Evolutionary conservation across 2,329 filamentous ascomycete species (phyloP).

Genomic region (Neurospora sp.): DNA sequence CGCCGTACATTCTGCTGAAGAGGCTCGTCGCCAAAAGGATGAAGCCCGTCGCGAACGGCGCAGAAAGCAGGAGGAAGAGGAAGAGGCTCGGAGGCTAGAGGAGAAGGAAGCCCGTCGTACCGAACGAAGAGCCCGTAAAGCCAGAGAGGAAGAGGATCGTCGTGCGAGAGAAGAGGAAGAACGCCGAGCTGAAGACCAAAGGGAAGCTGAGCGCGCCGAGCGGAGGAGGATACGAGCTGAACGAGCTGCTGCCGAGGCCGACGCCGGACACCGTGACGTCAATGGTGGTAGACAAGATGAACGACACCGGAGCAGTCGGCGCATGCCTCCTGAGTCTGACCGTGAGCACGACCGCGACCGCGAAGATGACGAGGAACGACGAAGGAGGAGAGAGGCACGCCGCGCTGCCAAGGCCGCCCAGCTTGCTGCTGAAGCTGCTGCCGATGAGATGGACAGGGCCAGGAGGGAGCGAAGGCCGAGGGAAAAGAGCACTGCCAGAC

Average conservation of each 20-base stretch:
- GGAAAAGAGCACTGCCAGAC: conserved; percentile 27
- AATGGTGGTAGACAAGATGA: conserved; percentile 32
- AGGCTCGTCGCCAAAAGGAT: conserved; percentile 46
- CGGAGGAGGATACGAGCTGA: conserved; percentile 40
- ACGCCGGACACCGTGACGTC: conserved; percentile 33
- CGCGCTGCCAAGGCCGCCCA: conserved; percentile 28
- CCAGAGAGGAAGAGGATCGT: conserved; percentile 39
- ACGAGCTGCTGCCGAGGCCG: conserved; percentile 34
- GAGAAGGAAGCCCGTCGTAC: conserved; percentile 50
- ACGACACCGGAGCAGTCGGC: conserved; percentile 36
- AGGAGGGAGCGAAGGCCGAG: conserved; percentile 20
- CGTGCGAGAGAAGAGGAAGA: conserved; percentile 39
- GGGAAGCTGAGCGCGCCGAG: conserved; percentile 25
- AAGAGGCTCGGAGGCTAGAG: conserved; percentile 41
- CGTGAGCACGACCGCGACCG: conserved; percentile 1
- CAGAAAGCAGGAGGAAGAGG: conserved; percentile 46
- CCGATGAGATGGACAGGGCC: conserved; percentile 4
- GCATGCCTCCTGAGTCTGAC: conserved; percentile 24
- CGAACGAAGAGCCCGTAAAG: conserved; percentile 39
- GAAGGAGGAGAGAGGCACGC: conserved; percentile 42
- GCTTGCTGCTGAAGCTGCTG: not conserved
- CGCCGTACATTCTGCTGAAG: conserved; percentile 40
- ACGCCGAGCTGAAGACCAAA: conserved; percentile 25
- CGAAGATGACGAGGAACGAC: conserved; percentile 42
- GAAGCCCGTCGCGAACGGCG: conserved; percentile 46